Conservation (phyloP, 2,329 filamentous ascomycete genomes). For the Ilyonectria robusta region DNA sequence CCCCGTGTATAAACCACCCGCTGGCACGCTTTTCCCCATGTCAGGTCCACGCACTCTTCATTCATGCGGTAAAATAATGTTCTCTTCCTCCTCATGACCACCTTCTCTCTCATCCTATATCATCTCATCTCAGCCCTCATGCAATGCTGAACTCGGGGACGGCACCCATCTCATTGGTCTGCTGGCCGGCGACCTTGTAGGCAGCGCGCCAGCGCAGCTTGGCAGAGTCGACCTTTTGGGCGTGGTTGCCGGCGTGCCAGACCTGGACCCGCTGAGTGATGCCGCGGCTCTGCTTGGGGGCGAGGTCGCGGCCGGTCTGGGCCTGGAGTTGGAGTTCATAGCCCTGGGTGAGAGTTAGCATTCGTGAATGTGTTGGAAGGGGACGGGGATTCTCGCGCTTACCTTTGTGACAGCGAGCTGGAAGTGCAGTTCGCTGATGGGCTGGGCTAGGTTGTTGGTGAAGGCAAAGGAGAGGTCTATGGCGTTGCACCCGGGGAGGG, state of each 20-base stretch:
- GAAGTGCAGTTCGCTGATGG: constrained; percentile 86
- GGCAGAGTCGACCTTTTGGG: constrained; percentile 79
- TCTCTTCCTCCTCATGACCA: constrained; percentile 1
- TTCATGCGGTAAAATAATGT: not conserved
- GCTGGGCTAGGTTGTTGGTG: constrained; percentile 81
- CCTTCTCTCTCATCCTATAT: not conserved
- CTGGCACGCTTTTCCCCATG: constrained; percentile 28
- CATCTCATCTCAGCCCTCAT: constrained; percentile 53
- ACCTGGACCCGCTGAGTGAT: constrained; percentile 87
- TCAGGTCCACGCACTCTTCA: not conserved
- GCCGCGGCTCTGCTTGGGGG: constrained; percentile 79
- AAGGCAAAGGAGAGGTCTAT: constrained; percentile 85
- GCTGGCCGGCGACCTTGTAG: constrained; percentile 78
- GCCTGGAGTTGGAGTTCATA: constrained; percentile 87
- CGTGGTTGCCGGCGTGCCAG: constrained; percentile 77
- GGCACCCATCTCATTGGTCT: constrained; percentile 86
- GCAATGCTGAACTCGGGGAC: constrained; percentile 84
- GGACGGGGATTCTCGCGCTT: constrained; percentile 38
- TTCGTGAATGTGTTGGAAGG: not conserved
- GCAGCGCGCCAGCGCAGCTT: constrained; percentile 92
- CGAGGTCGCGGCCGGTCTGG: constrained; percentile 84
- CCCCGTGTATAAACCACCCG: constrained; percentile 18
- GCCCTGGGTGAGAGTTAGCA: constrained; percentile 65
- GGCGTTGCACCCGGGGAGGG: constrained; percentile 65
- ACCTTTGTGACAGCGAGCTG: constrained; percentile 96